A percentile compares a stretch with the other conserved stretches of the same genome.
phyloP scores from a whole-genome alignment of 257 asterid genomes.

The Sherardia arvensis region DNA sequence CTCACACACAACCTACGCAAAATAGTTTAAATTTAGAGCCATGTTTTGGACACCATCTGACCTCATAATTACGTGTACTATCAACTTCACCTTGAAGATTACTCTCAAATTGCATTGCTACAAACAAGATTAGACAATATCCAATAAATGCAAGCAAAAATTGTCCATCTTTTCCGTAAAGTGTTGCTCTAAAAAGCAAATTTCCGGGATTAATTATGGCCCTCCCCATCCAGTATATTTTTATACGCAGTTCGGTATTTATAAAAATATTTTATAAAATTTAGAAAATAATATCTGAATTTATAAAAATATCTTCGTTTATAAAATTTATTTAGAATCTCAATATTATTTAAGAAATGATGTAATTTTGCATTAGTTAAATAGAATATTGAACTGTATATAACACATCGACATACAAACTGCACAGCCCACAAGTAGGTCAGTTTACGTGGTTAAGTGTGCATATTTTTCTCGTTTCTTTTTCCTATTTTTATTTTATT shows the following conservation, averaged over 20 bases:
- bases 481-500: neutral
- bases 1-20: too few relatives aligned
- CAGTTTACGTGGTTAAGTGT: conserved; percentile 6
- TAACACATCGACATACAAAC: too few relatives aligned
- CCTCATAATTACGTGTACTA: neutral
- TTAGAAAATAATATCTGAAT: too few relatives aligned
- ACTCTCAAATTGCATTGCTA: too few relatives aligned
- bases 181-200: neutral
- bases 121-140: neutral
- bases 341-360: too few relatives aligned
- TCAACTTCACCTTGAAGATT: neutral
- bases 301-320: too few relatives aligned
- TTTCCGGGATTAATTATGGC: neutral
- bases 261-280: too few relatives aligned
- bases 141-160: neutral
- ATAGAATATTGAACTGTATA: too few relatives aligned
- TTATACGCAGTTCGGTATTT: too few relatives aligned
- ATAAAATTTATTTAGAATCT: too few relatives aligned
- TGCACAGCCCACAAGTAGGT: neutral
- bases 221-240: neutral
- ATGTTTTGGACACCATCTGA: neutral
- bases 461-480: neutral
- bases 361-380: too few relatives aligned
- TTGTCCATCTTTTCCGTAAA: neutral
- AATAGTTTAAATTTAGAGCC: neutral